A percentile compares a stretch with the other conserved stretches of the same genome.
Conservation (phyloP, 2,329 filamentous ascomycete species). For the Nigrospora sphaerica region DNA sequence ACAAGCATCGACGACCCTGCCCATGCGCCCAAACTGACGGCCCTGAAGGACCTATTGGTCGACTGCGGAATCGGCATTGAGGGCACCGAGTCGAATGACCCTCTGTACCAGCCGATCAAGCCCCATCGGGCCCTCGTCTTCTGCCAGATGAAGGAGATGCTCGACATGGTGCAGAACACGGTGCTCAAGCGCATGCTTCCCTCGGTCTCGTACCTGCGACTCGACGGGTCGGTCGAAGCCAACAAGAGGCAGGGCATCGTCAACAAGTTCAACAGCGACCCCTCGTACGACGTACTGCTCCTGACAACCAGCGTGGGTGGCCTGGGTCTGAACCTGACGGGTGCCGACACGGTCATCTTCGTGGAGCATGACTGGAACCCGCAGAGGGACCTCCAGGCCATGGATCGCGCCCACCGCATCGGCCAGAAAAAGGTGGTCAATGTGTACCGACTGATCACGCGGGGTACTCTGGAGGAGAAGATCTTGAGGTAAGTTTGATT, state of each 20-base stretch:
- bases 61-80: slow-evolving; percentile 93
- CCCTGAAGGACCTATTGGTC: slow-evolving; percentile 86
- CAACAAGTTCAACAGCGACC: slow-evolving; percentile 97
- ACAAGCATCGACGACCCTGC: slow-evolving; percentile 76
- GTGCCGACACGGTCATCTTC: slow-evolving; percentile 97
- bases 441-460: slow-evolving; percentile 92
- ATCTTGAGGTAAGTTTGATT: slow-evolving; percentile 56
- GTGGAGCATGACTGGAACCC: slow-evolving; percentile 99
- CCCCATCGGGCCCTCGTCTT: slow-evolving; percentile 94
- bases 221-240: slow-evolving; percentile 89
- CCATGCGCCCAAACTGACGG: slow-evolving; percentile 89
- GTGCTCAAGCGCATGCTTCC: slow-evolving; percentile 89
- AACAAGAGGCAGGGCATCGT: slow-evolving; percentile 95
- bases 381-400: slow-evolving; percentile 95
- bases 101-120: slow-evolving; percentile 74
- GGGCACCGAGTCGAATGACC: slow-evolving; percentile 50
- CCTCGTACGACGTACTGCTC: slow-evolving; percentile 88
- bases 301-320: slow-evolving; percentile 94
- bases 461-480: slow-evolving; percentile 96
- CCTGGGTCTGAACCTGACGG: slow-evolving; percentile 88
- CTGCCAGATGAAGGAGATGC: slow-evolving; percentile 99
- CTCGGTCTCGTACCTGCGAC: slow-evolving; percentile 84
- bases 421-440: slow-evolving; percentile 99
- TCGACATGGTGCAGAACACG: slow-evolving; percentile 95
- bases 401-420: slow-evolving; percentile 97